These are phyloP conservation scores for Tuber borchii DNA, from an alignment of 495 filamentous ascomycete species.

Conservation along the genomic window DNA sequence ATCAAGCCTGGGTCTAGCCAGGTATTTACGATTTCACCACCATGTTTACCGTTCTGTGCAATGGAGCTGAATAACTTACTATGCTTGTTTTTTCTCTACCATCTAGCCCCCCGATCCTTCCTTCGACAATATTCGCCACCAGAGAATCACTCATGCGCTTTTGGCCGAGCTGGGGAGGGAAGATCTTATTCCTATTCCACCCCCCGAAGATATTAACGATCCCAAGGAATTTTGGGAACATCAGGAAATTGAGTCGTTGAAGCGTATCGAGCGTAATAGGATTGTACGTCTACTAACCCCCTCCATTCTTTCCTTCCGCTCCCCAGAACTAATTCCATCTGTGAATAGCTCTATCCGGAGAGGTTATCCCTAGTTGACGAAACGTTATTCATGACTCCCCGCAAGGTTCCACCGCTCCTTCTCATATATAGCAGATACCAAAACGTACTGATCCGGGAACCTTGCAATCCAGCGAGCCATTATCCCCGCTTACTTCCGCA, in stretches of 20 bases:
- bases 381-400: background rate
- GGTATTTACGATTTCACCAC: background rate
- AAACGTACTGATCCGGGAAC: background rate
- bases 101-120: background rate
- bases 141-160: background rate
- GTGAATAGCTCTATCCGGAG: background rate
- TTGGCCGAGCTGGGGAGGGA: background rate
- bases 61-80: background rate
- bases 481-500: background rate
- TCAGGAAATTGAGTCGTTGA: background rate
- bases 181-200: background rate
- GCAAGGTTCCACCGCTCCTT: background rate
- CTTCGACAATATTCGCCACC: background rate
- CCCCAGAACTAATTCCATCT: background rate
- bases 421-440: background rate
- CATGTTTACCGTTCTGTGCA: accelerated
- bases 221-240: background rate
- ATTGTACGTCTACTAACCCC: background rate
- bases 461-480: background rate
- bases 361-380: background rate
- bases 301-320: background rate
- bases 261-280: background rate
- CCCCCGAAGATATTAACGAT: background rate
- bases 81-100: background rate
- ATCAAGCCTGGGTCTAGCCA: background rate